Evolutionary conservation across 768 basidiomycete genomes (phyloP), one percentile per base, ranked within the genome.

Genomic region (Boletus bicolor): DNA sequence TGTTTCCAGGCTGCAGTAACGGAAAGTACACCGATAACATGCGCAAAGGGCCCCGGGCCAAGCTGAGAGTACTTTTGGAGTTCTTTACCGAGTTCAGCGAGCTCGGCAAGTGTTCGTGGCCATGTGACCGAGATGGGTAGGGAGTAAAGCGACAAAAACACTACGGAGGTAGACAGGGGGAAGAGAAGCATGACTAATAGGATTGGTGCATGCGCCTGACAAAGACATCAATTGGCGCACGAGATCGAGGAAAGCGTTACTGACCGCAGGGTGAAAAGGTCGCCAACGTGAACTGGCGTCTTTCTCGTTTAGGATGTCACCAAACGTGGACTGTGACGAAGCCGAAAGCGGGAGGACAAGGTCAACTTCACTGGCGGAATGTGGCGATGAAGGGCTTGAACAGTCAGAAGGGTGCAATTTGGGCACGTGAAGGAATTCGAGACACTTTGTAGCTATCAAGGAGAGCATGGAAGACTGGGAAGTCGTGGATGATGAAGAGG

Each of bases 1-100:
- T 98, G 95, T 73, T 94, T 97, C 93, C 93, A 98, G 30, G 93
- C 76, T 5, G 91, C 91, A 17, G 89, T 86, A 14, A 94, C 78
- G 38, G 88, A 85, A 64, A 98, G 79, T 48, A 94, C 92, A 26
- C 79, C 84, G 42, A 95, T 70, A 51, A 96, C 90, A 72, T 96
- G 95, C 8, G 80, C 79, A 51, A 84, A 76, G 19, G 87, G 81
- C 3, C 73, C 76, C 32, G 75, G 62, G 11, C 89, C 88, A 56
- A 85, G 85, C 68, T 86, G 86, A 9, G 88, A 83, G 69, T 93
- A 93, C 50, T 80, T 83, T 64, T 87, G 87, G 7, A 91, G 81
- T 56, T 91, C 89, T 41, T 81, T 76, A 15, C 87, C 89, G 11
- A 93, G 76, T 64, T 84, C 81, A 12, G 88, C 86, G 44, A 92